Percentiles rank a stretch among this genome's conserved stretches.
Conservation (phyloP, 192 early-diverging fungal species). For the Thamnidium elegans region DNA sequence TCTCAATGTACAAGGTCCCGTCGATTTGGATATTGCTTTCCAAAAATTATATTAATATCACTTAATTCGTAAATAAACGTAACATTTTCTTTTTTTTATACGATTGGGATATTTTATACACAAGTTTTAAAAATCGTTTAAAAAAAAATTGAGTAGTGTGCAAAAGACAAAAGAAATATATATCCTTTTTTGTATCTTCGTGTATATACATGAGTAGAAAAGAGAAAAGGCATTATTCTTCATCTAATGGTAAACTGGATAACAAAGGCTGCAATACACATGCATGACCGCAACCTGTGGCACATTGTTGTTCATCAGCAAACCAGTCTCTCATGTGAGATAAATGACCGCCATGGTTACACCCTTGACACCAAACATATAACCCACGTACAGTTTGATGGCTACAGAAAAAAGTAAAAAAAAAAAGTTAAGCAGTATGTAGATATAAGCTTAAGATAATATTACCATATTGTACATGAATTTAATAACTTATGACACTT, state of each 20-base stretch:
- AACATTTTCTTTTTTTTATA: too few relatives aligned
- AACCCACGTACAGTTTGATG: constrained; percentile 69
- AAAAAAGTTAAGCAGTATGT: background rate
- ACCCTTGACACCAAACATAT: constrained; percentile 79
- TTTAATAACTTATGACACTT: constrained; percentile 61
- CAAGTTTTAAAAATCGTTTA: too few relatives aligned
- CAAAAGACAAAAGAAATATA: too few relatives aligned
- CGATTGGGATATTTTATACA: too few relatives aligned
- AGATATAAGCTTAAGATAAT: background rate
- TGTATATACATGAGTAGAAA: too few relatives aligned
- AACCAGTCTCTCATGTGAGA: constrained; percentile 74
- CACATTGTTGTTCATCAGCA: constrained; percentile 53
- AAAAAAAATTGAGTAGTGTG: too few relatives aligned
- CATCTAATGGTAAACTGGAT: background rate
- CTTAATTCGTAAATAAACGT: too few relatives aligned
- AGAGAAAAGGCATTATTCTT: too few relatives aligned
- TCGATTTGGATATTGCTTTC: too few relatives aligned
- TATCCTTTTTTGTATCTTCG: too few relatives aligned
- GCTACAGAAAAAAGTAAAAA: constrained; percentile 30
- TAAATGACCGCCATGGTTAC: constrained; percentile 79
- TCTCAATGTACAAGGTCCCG: too few relatives aligned
- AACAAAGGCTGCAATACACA: constrained; percentile 45
- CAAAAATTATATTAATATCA: too few relatives aligned
- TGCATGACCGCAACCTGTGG: constrained; percentile 73
- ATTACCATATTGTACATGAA: constrained; percentile 68